Evolutionary conservation across 2,329 filamentous ascomycete species (phyloP), one percentile per base, ranked within the genome.

Genomic region (Pseudogymnoascus sp.): DNA sequence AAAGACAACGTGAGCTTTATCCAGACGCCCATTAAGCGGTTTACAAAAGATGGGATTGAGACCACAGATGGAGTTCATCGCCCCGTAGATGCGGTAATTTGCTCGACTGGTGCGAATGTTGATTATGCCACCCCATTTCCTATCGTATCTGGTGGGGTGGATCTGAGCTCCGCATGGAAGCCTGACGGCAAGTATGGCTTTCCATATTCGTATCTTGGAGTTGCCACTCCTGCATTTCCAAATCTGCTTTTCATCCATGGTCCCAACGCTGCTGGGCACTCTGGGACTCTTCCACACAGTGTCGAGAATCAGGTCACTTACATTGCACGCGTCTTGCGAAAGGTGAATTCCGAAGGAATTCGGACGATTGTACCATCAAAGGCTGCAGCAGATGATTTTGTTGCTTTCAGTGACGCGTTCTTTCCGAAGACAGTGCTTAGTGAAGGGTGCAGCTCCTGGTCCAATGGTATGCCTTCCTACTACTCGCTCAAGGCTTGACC

Each of bases 371-470:
- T 72, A 1, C 86, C 87, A 0, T 81, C 79, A 0, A 77, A 78
- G 55, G 74, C 76, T 31, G 87, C 87, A 0, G 75, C 87, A 0
- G 85, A 88, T 40, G 86, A 89, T 67, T 87, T 87, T 65, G 73
- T 83, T 9, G 79, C 80, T 60, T 87, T 86, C 71, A 77, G 76
- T 27, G 79, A 84, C 65, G 78, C 79, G 0, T 85, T 83, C 69
- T 84, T 84, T 67, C 71, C 74, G 0, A 78, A 72, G 21, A 84
- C 81, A 0, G 81, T 84, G 1, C 72, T 87, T 62, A 78, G 79
- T 0, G 83, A 87, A 60, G 81, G 83, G 62, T 90, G 87, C 70
- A 84, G 82, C 40, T 87, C 83, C 0, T 90, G 88, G 88, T 88
- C 87, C 63, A 90, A 90, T 64, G 84, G 87, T 10, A 52, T 29